Evolutionary conservation across 2,329 filamentous ascomycete species (phyloP).

Genomic region (Neofusicoccum umdonicola): DNA sequence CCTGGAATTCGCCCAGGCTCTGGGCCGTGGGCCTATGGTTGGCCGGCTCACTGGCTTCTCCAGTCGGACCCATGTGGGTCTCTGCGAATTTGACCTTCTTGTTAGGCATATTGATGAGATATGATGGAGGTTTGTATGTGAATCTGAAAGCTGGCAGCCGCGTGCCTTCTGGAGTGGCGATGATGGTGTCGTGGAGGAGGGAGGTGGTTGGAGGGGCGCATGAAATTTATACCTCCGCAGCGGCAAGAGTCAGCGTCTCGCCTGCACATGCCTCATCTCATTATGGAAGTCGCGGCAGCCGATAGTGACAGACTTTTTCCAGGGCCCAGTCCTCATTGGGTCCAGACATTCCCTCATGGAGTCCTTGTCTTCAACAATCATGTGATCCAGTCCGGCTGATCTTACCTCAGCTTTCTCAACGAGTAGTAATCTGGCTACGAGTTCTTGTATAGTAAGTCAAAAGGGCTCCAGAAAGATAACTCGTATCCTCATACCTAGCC

Average conservation of each 20-base stretch:
- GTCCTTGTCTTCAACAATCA: background rate
- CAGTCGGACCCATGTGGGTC: background rate
- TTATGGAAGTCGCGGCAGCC: background rate
- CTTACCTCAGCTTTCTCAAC: background rate
- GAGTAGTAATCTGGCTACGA: background rate
- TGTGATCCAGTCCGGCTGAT: background rate
- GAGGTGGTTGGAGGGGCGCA: background rate
- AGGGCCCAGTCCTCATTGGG: background rate
- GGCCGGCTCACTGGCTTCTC: background rate
- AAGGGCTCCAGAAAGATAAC: too few species aligned
- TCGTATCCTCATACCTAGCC: too few species aligned
- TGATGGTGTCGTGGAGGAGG: background rate
- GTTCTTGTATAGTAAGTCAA: background rate
- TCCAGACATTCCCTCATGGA: background rate
- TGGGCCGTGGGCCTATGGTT: background rate
- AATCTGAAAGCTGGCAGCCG: background rate
- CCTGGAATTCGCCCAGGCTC: conserved; percentile 9
- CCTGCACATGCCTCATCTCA: background rate
- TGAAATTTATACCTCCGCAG: background rate
- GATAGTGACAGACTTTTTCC: background rate
- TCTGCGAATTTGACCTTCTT: conserved; percentile 8
- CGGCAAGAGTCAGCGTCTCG: background rate
- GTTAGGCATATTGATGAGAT: background rate
- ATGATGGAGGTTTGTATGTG: background rate
- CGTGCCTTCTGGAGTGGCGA: background rate